Evolutionary conservation across 805 yeast species (phyloP).

Genomic region (Wickerhamomyces queroliae): DNA sequence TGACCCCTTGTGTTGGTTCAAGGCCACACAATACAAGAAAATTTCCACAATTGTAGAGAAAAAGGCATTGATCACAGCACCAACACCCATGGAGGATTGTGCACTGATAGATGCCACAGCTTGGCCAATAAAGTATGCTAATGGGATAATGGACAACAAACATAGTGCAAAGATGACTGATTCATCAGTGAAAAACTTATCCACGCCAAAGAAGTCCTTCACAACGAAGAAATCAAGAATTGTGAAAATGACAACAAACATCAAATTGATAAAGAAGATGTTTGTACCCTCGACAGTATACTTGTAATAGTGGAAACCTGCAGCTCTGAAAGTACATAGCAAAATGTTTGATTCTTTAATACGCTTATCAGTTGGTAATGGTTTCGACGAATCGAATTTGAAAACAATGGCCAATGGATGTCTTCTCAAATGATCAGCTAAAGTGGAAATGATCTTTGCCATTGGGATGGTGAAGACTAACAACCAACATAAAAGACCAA

Average conservation of each 20-base stretch:
- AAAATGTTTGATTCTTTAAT: constrained; percentile 48
- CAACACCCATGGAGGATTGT: constrained; percentile 97
- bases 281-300: constrained; percentile 96
- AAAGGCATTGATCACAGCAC: constrained; percentile 97
- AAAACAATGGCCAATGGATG: constrained; percentile 89
- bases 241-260: constrained; percentile 74
- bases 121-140: constrained; percentile 96
- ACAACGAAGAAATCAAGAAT: constrained; percentile 70
- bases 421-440: constrained; percentile 74
- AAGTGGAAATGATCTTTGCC: constrained; percentile 68
- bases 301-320: constrained; percentile 91
- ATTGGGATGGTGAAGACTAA: constrained; percentile 88
- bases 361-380: constrained; percentile 13
- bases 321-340: constrained; percentile 86
- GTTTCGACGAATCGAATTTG: constrained; percentile 41
- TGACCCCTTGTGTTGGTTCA: constrained; percentile 76
- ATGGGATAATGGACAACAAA: constrained; percentile 79
- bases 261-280: constrained; percentile 81
- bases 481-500: constrained; percentile 70
- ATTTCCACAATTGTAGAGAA: constrained; percentile 95
- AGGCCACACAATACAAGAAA: constrained; percentile 86
- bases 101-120: constrained; percentile 99
- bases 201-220: constrained; percentile 36
- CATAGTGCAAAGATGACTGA: constrained; percentile 68
- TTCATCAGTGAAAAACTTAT: constrained; percentile 42